A percentile compares a stretch with the other conserved stretches of the same genome.
Evolutionary conservation across 2,329 filamentous ascomycete genomes (phyloP).

Genomic region (Exophiala viscosa): DNA sequence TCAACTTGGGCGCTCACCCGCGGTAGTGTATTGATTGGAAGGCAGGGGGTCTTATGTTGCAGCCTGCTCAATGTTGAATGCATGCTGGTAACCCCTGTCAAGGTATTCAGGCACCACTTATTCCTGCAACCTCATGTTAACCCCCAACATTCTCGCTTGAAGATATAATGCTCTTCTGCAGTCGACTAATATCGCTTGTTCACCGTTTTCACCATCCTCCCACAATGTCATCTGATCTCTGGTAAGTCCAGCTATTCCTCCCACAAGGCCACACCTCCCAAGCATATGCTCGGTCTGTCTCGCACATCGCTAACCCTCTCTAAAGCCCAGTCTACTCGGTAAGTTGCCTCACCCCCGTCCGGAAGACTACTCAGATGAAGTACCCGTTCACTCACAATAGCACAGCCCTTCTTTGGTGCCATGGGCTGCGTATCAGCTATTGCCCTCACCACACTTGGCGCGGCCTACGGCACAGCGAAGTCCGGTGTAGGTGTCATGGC

Average conservation of each 20-base stretch:
- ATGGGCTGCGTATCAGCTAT: constrained; percentile 95
- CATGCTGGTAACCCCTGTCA: neutral
- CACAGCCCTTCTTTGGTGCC: constrained; percentile 85
- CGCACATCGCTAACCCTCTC: no score
- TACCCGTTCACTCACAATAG: constrained; percentile 19
- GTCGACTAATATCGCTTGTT: neutral
- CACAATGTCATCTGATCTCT: constrained; percentile 76
- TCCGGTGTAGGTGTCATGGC: constrained; percentile 97
- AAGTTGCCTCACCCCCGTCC: no score
- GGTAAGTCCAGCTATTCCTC: constrained; percentile 59
- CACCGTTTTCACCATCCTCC: constrained; percentile 11
- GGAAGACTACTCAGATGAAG: no score
- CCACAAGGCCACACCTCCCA: constrained; percentile 25
- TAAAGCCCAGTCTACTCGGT: constrained; percentile 95
- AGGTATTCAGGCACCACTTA: neutral
- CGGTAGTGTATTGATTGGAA: no score
- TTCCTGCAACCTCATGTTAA: neutral
- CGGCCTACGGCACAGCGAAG: constrained; percentile 98
- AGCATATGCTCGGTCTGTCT: neutral
- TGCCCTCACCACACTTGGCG: constrained; percentile 93
- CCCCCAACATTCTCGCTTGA: no score
- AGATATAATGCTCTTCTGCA: neutral
- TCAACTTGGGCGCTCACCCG: neutral
- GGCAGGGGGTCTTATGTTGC: neutral
- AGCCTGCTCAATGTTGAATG: neutral